Base-by-base conservation (phyloP, 257 asterid genomes). In the Nicotiana undulata region DNA sequence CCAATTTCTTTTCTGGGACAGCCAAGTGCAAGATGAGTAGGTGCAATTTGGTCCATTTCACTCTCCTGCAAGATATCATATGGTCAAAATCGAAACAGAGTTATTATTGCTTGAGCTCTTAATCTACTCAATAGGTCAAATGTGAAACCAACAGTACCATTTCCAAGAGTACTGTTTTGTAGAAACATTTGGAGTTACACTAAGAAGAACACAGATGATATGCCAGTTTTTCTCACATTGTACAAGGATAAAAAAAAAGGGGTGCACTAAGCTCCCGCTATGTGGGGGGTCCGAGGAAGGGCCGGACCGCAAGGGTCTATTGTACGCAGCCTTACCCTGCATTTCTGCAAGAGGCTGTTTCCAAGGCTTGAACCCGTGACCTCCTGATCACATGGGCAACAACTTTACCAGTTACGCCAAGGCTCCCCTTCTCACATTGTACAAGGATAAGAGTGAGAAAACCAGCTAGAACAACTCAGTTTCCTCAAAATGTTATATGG, bases 1-100 rank as follows among this genome's bases (percentile, higher is more conserved):
- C 80, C 83, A 44, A 40, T 63, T 80, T 81, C 84, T 58, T 84
- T 86, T 44, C 74, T 34, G 9, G 84, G 82, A 44, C 85, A 63
- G 70, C 81, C 78, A 74, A 49, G 55, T n/a, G 63, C 44, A 55
- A 72, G 26, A 72, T 34, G 72, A 82, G 78, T 28, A 72, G 77
- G 66, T 51, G 64, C 17, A 37, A 22, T 53, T 31, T 77, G 53
- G 77, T 81, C 64, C 76, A 55, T 56, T 24, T 60, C 83, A 63
- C 58, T 70, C 51, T 29, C 82, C 90, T 89, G 84, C 84, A 83
- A 44, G 60, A 60, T 72, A 46, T 55, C 37, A 72, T 9, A 24
- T 7, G 60, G 40, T 46, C 24, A 72, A 46, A 3, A 72, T 0
- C 46, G 13, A 44, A 52, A 20, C 16, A 7, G 13, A 37, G 5